Evolutionary conservation across 208 protist species (phyloP), one percentile per base, ranked within the genome.

Genomic region (Trypanosoma conorhini): DNA sequence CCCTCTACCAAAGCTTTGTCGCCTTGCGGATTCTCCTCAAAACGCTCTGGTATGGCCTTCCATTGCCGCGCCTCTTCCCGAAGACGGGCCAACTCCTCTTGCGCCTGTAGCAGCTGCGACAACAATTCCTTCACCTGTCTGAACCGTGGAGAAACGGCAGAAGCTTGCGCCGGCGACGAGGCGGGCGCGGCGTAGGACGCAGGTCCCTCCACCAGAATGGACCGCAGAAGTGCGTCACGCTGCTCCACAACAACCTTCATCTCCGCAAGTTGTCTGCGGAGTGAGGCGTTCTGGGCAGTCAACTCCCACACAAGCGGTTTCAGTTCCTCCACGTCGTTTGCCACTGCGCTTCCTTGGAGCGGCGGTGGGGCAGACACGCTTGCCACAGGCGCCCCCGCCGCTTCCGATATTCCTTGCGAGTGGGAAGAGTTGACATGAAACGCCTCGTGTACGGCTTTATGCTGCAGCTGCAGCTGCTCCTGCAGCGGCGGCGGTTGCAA

Each of bases 211-310:
- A 5, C 28, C n/a, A 63, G 5, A 21, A 63, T 21, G 22, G 51
- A 35, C 35, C 22, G 19, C 13, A 68, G 51, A 31, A 68, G 33
- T 48, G 1, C 35, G 19, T 68, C 63, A 33, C 63, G 63, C 24
- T 68, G 63, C 56, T 70, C 66, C 1, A 70, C 21, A 61, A 56
- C 56, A 62, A 13, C 38, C 24, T 46, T 70, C 38, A 55, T 56
- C 56, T 70, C 66, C 0, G 67, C 67, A 42, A 72, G 63, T 28
- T 60, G 59, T 38, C 52, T 58, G 52, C 63, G 51, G 17, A 68
- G 52, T 15, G 0, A 12, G 19, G 46, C 46, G 31, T 72, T 65
- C 48, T 72, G 40, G 3, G 56, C 26, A 48, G 58, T 46, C 57
- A 72, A 56, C 31, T 72, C 48, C 26, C 22, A 15, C 44, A 72